These are phyloP conservation scores for Prunus fruticosa DNA, from an alignment of 306 rosid genomes.

Conservation along the genomic window DNA sequence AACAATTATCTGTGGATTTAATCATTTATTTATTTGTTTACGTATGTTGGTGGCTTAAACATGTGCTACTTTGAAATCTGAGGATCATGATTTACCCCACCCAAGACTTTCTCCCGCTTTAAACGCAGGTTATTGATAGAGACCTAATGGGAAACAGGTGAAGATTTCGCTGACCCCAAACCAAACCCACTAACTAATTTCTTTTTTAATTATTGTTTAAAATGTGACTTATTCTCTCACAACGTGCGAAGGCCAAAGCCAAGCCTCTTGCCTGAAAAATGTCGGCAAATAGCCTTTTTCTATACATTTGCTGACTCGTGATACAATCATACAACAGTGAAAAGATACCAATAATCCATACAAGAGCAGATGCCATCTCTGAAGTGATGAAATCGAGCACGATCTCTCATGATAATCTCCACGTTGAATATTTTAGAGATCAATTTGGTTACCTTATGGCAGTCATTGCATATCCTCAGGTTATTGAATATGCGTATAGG, in stretches of 20 bases:
- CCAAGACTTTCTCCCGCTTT: not conserved
- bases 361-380: conserved; percentile 71
- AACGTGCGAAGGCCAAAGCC: not conserved
- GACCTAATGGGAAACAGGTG: not conserved
- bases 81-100: not conserved
- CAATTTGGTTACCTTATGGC: conserved; percentile 59
- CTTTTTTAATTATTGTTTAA: not conserved
- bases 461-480: conserved; percentile 69
- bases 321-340: not conserved
- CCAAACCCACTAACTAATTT: not conserved
- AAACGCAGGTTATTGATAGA: not conserved
- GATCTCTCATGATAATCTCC: conserved; percentile 72
- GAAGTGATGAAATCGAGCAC: conserved; percentile 67
- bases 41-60: not conserved
- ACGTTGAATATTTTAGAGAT: conserved; percentile 49
- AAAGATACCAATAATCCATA: conserved; percentile 60
- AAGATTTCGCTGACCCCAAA: not conserved
- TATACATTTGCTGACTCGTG: not conserved
- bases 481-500: conserved; percentile 69
- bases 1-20: not conserved
- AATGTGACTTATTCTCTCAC: not conserved
- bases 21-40: not conserved
- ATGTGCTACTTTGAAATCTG: not conserved
- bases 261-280: not conserved
- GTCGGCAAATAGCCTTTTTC: not conserved